Base-by-base conservation (phyloP, 768 basidiomycete species). In the Russula olivacea region DNA sequence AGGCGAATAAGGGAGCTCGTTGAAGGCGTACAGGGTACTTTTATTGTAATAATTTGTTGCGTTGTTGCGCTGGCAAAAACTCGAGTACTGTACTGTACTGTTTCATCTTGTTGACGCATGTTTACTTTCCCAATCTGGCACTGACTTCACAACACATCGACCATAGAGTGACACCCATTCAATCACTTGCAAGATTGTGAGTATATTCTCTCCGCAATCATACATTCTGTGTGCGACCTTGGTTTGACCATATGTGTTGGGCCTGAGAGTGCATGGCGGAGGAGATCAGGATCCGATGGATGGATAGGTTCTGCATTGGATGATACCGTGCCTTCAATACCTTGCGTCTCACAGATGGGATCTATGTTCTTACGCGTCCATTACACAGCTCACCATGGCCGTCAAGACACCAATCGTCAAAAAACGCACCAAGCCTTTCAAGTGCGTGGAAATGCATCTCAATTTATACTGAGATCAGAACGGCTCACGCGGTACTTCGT, bases 391-490 rank as follows among this genome's bases (percentile, higher is more conserved):
- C 55, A n/a, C 43, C 32, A 63, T 66, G 66, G 49, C 59, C 60
- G 76, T 79, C 74, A 81, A 78, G 71, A 76, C 86, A 67, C 81
- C 81, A 68, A 88, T 95, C 76, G 83, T 97, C 78, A 97, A 96
- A 84, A 98, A 98, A 82, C 91, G 93, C 77, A 97, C 95, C 72
- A 93, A 88, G 79, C 80, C 81, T 74, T 98, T 98, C 91, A 98
- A 96, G 93, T 93, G 66, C 63, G 87, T 82, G 15, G n/a, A 28
- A 23, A 32, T 14, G 45, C 23, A 52, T 57, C 28, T 7, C 41
- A 5, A 28, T 28, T 43, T 34, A 17, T 41, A 32, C 12, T 28
- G 36, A 48, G 23, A 40, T 25, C 28, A 17, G 28, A 53, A 15
- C 43, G 4, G 49, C 48, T 50, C 10, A 54, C 57, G 57, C 58